Evolutionary conservation across 2,329 filamentous ascomycete genomes (phyloP).

Genomic region (Camillea tinctor): DNA sequence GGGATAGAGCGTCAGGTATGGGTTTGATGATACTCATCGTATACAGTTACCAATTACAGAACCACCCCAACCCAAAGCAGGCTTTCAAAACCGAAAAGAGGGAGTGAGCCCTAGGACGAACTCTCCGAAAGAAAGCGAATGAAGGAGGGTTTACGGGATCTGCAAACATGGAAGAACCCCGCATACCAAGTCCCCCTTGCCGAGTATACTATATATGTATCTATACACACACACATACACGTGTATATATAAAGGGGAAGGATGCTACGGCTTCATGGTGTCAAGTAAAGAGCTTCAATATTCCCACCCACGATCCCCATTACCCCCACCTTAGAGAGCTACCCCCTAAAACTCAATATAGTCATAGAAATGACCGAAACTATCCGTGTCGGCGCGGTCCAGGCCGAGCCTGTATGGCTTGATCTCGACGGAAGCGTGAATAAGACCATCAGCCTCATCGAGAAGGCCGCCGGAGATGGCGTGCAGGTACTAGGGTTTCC

Average conservation of each 20-base stretch:
- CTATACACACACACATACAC: background rate
- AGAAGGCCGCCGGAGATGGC: conserved; percentile 51
- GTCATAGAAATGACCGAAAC: conserved; percentile 18
- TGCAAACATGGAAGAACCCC: background rate
- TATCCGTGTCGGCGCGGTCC: conserved; percentile 47
- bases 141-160: background rate
- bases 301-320: background rate
- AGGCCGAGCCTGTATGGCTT: conserved; percentile 61
- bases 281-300: background rate
- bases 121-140: background rate
- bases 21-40: background rate
- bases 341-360: background rate
- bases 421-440: conserved; percentile 52
- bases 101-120: background rate
- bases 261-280: background rate
- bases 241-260: background rate
- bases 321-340: background rate
- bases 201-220: background rate
- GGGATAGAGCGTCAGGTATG: background rate
- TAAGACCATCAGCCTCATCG: conserved; percentile 58
- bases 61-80: background rate
- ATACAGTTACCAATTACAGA: background rate
- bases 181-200: background rate
- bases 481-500: conserved; percentile 57
- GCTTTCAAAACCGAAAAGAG: background rate